Base-by-base conservation (phyloP, 164 flowering plant species). In the Tinospora cordifolia region DNA sequence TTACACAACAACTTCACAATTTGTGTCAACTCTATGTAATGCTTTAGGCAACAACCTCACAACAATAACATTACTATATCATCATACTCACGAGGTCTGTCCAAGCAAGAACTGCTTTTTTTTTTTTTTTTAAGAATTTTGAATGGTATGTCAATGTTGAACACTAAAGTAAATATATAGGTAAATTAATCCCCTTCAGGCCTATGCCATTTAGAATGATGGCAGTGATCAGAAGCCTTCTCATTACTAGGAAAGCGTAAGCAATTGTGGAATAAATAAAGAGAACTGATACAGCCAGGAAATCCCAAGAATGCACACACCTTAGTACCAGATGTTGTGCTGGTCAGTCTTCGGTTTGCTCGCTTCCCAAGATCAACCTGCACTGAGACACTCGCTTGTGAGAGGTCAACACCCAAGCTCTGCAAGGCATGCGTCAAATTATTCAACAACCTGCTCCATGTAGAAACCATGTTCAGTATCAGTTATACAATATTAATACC, bases 321-420 rank as follows among this genome's bases (percentile, higher is more conserved):
- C 90, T 87, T 84, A 11, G 63, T 51, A 65, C 68, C 74, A 27
- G 86, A 79, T 58, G 80, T 54, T 47, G 75, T 72, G 34, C 73
- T 63, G 30, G 68, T 30, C 30, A 76, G 66, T 72, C 80, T 69
- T 38, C 71, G 70, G 47, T 70, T 81, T 24, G 85, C 84, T 77
- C 82, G 83, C 77, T 94, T 94, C 30, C 90, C 95, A 21, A 92
- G 83, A 74, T 94, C 95, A 73, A 94, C 87, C 75, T 94, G 92
- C 72, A 94, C 97, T 13, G 98, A 88, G 71, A 94, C 84, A 79
- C 84, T 90, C 76, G 98, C 95, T 72, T 85, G 87, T 22, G 96
- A 86, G 72, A 94, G 75, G 80, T 94, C 97, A 63, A 94, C 87
- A 26, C 98, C 98, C 15, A 90, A 87, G 77, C 78, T 87, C 63